Evolutionary conservation across 164 flowering plant species (phyloP).

Genomic region (Nymphaea colorata): DNA sequence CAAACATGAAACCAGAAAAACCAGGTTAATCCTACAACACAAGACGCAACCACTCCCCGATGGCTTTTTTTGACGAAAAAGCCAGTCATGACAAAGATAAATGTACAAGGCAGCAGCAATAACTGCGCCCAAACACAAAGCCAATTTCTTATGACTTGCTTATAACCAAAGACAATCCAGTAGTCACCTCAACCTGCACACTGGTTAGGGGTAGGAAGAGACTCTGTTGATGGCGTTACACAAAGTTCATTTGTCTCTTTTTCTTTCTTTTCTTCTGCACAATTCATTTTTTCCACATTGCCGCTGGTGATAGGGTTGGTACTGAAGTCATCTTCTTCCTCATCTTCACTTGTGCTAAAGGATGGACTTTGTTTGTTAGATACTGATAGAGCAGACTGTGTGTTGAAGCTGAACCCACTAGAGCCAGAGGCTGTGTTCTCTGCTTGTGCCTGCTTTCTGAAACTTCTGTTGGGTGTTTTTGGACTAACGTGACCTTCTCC

Average conservation of each 20-base stretch:
- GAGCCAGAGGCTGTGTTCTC: not conserved
- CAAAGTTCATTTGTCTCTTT: not conserved
- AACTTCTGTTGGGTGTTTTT: slow-evolving; percentile 17
- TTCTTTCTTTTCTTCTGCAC: not conserved
- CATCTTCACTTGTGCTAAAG: slow-evolving; percentile 27
- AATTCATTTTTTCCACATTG: not conserved
- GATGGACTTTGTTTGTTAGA: slow-evolving; percentile 37
- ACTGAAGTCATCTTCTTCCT: slow-evolving; percentile 22
- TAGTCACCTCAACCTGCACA: not conserved
- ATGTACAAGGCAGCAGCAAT: not conserved
- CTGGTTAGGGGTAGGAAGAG: not conserved
- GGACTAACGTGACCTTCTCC: slow-evolving; percentile 9
- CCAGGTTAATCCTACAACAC: not conserved
- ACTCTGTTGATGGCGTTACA: not conserved
- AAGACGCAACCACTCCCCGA: not conserved
- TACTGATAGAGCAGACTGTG: slow-evolving; percentile 24
- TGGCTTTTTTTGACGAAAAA: not conserved
- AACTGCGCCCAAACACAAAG: not conserved
- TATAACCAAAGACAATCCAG: not conserved
- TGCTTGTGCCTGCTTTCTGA: not conserved
- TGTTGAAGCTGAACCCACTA: slow-evolving; percentile 10
- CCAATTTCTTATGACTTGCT: not conserved
- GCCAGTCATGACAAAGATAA: not conserved
- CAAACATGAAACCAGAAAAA: not conserved
- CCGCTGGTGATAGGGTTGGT: not conserved